phyloP scores from a whole-genome alignment of 129 eudicot genomes.

The Apium graveolens region DNA sequence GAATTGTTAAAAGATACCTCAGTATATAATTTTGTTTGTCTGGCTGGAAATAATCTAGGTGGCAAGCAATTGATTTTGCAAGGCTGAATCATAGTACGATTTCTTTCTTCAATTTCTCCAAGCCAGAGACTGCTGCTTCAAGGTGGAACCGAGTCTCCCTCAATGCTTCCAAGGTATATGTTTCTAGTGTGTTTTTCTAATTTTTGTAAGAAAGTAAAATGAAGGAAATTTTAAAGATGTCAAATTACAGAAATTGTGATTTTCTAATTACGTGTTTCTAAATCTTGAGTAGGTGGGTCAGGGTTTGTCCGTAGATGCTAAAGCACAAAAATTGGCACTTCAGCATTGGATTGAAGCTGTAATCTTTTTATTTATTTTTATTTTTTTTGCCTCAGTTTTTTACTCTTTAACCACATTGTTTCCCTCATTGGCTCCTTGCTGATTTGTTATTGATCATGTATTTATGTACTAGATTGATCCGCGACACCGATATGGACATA shows the following conservation, averaged over 20 bases:
- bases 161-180: conserved; percentile 45
- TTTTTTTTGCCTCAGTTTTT: not conserved
- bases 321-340: conserved; percentile 70
- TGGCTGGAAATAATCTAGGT: conserved; percentile 27
- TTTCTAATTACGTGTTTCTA: not conserved
- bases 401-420: not conserved
- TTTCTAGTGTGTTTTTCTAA: not conserved
- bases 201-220: not conserved
- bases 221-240: not conserved
- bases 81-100: conserved; percentile 33
- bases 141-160: conserved; percentile 41
- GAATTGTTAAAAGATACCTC: not conserved
- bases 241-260: not conserved
- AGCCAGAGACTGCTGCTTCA: conserved; percentile 35
- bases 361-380: not conserved
- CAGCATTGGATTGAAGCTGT: conserved; percentile 96
- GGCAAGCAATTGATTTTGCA: conserved; percentile 49
- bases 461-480: conserved; percentile 58
- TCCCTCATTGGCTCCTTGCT: not conserved
- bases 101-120: conserved; percentile 33
- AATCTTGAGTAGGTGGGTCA: conserved; percentile 49
- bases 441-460: not conserved
- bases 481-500: conserved; percentile 86
- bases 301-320: conserved; percentile 54
- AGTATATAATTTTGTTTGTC: not conserved